Evolutionary conservation across 2,329 filamentous ascomycete species (phyloP).

Genomic region (Pyricularia sp.): DNA sequence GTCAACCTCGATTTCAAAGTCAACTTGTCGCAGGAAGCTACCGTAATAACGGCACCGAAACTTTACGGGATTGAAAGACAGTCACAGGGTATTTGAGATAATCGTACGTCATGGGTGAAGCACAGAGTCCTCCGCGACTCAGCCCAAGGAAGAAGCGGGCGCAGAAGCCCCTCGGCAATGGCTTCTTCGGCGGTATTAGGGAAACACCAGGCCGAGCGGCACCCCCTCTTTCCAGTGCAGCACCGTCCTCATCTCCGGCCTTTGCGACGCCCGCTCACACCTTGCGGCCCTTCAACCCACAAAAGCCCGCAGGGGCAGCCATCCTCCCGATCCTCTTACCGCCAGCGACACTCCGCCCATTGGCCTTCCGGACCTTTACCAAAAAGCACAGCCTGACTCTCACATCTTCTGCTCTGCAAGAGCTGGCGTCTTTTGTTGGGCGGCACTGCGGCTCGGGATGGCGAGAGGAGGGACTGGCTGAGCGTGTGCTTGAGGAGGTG

Average conservation of each 20-base stretch:
- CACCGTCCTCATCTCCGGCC: conserved; percentile 82
- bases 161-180: conserved; percentile 21
- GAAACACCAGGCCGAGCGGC: conserved; percentile 13
- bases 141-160: conserved; percentile 17
- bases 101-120: conserved; percentile 1
- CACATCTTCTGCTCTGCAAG: conserved; percentile 75
- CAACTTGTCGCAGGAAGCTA: neutral
- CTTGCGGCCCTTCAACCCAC: conserved; percentile 51
- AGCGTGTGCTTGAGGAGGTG: conserved; percentile 84
- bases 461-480: conserved; percentile 89
- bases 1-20: neutral
- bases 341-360: conserved; percentile 73
- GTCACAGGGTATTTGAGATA: neutral
- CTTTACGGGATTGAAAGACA: neutral
- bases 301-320: conserved; percentile 39
- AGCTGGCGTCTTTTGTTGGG: conserved; percentile 82
- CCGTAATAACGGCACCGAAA: neutral
- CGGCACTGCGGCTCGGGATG: conserved; percentile 92
- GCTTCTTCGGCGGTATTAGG: conserved; percentile 27
- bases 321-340: conserved; percentile 87
- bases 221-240: conserved; percentile 37
- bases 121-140: conserved; percentile 12
- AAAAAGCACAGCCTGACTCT: conserved; percentile 96
- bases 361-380: conserved; percentile 92
- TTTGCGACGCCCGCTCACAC: conserved; percentile 83